Conservation (phyloP, 495 filamentous ascomycete genomes). For the Cercophora newfieldiana region DNA sequence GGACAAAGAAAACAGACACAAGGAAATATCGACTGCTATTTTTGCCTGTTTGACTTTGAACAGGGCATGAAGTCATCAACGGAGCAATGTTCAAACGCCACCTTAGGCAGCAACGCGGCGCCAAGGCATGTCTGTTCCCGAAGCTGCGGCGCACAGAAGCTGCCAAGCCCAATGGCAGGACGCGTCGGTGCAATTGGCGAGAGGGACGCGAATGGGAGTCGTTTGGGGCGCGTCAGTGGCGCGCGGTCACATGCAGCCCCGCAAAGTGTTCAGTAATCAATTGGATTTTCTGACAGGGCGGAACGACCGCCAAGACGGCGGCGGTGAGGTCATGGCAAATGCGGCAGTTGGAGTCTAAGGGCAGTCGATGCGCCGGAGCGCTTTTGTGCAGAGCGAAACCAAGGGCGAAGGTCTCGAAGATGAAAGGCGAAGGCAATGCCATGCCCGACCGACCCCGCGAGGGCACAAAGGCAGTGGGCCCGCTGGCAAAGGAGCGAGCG, state of each 20-base stretch:
- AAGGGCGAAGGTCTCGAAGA: too few relatives aligned
- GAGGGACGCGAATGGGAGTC: background rate
- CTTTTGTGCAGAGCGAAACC: too few relatives aligned
- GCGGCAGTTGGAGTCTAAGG: background rate
- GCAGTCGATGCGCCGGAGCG: background rate
- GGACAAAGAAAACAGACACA: background rate
- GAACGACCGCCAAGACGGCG: background rate
- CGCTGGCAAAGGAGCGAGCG: too few relatives aligned
- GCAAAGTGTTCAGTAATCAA: background rate
- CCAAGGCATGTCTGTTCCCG: background rate
- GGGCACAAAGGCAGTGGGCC: too few relatives aligned
- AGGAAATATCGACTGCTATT: background rate
- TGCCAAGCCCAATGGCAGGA: background rate
- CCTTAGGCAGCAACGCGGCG: slow-evolving; percentile 3
- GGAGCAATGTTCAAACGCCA: background rate
- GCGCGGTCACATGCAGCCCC: slow-evolving; percentile 12
- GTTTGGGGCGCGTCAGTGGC: slow-evolving; percentile 14
- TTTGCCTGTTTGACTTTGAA: background rate
- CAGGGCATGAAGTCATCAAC: background rate
- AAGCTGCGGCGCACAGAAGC: background rate
- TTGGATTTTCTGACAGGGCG: background rate
- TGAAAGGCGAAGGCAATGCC: too few relatives aligned
- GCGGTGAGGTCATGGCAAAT: background rate
- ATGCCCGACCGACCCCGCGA: too few relatives aligned
- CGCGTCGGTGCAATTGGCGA: background rate